Conservation (phyloP, 805 yeast species). For the Starmerella sp. region DNA sequence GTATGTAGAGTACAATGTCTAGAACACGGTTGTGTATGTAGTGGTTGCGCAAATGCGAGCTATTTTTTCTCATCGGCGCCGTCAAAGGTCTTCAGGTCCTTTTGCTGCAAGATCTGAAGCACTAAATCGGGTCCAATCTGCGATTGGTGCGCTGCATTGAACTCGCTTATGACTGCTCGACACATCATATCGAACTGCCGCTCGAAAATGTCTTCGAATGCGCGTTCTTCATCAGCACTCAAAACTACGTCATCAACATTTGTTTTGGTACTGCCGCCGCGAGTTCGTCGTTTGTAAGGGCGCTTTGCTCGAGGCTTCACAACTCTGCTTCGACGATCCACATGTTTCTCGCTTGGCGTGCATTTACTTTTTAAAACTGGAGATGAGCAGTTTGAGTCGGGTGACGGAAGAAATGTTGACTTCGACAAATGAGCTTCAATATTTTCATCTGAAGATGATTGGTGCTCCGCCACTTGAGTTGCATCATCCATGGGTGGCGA, state of each 20-base stretch:
- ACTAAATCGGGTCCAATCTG: conserved; percentile 9
- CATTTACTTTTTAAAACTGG: not conserved
- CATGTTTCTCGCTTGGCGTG: no score
- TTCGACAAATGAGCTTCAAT: no score
- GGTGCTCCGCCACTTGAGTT: not conserved
- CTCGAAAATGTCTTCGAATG: not conserved
- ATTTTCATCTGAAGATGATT: not conserved
- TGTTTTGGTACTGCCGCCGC: not conserved
- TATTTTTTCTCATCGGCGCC: not conserved
- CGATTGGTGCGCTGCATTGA: not conserved
- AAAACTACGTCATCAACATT: not conserved
- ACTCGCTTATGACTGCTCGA: not conserved
- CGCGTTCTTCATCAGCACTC: not conserved
- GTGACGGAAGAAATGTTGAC: not conserved
- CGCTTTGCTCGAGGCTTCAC: not conserved
- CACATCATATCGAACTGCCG: not conserved
- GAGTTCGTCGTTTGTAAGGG: not conserved
- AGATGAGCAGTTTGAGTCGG: not conserved
- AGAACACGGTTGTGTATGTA: not conserved
- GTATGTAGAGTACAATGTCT: not conserved
- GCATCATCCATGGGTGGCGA: not conserved
- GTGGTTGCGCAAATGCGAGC: no score
- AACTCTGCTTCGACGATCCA: not conserved
- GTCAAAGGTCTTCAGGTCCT: not conserved
- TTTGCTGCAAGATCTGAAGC: conserved; percentile 1